Evolutionary conservation across 805 yeast genomes (phyloP), one percentile per base, ranked within the genome.

Genomic region (Danielozyma ontarioensis): DNA sequence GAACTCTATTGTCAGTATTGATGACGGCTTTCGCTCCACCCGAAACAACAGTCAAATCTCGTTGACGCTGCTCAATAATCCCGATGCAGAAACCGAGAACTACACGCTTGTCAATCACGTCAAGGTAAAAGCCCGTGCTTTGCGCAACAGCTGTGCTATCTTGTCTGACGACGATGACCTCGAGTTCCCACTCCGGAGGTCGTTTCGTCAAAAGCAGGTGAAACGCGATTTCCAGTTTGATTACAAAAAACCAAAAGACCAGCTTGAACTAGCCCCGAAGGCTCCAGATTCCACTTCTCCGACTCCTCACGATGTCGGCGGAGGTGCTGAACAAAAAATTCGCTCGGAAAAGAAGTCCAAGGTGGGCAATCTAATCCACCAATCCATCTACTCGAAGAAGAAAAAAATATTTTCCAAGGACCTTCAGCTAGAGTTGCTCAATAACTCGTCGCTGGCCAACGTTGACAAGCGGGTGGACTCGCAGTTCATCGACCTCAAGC

Each of bases 1-100:
- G 26, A 65, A 65, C 40, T 59, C 66, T 17, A 64, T 65, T 12
- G 63, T 60, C 4, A 59, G 66, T 8, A 48, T 59, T 2, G 72
- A 65, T 33, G 72, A 65, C 33, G 41, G 37, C 24, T 37, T 48
- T 13, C 44, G 55, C 19, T 53, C 53, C 17, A 52, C 63, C 2
- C 41, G 70, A 31, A 63, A 62, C 37, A 58, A 59, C 40, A 59
- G 67, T 37, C 42, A 45, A 30, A 44, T 56, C 13, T 46, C 55
- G 31, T 37, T 55, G 26, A 42, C 44, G 13, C 44, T 51, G 7
- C 30, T 50, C 10, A 35, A 32, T 11, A 38, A 42, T 5, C 35
- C 38, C 12, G 38, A 30, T 7, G 34, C 44, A 8, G 14, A 12
- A 4, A 27, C 15, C 12, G 33, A 27, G 11, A 26, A 29, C 27